phyloP scores from a whole-genome alignment of 2,329 filamentous ascomycete species.

The Didymella exigua region DNA sequence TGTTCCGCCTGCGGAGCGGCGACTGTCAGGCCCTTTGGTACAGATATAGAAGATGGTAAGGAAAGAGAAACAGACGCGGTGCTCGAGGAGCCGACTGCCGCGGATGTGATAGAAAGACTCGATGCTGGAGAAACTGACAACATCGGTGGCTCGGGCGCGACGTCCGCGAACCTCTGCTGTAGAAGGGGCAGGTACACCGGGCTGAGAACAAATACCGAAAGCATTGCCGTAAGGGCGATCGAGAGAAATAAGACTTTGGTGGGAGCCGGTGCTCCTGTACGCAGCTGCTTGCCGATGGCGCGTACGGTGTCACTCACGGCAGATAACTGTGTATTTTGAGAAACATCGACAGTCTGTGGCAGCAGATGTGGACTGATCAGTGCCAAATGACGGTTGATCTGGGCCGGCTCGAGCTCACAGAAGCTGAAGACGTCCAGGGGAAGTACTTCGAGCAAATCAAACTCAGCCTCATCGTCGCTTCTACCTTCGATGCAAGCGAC shows the following conservation, averaged over 20 bases:
- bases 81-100: slow-evolving; percentile 11
- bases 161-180: slow-evolving; percentile 13
- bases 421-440: slow-evolving; percentile 44
- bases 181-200: slow-evolving; percentile 19
- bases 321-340: slow-evolving; percentile 5
- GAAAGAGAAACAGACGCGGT: not conserved
- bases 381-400: slow-evolving; percentile 48
- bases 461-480: slow-evolving; percentile 26
- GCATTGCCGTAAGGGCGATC: slow-evolving; percentile 25
- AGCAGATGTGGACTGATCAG: slow-evolving; percentile 36
- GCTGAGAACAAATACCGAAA: slow-evolving; percentile 24
- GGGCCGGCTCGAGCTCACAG: slow-evolving; percentile 40
- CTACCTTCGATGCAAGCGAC: slow-evolving; percentile 42
- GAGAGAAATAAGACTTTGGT: slow-evolving; percentile 12
- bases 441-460: slow-evolving; percentile 36
- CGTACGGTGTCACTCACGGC: slow-evolving; percentile 11
- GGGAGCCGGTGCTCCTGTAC: slow-evolving; percentile 8
- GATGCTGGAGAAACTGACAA: slow-evolving; percentile 2
- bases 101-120: not conserved
- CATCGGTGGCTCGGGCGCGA: slow-evolving; percentile 3
- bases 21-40: slow-evolving; percentile 18
- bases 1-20: slow-evolving; percentile 23
- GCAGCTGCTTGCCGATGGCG: slow-evolving; percentile 15
- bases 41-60: slow-evolving; percentile 6
- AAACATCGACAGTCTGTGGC: slow-evolving; percentile 1